Evolutionary conservation across 768 basidiomycete species (phyloP).

Genomic region (Agaricus bisporus): DNA sequence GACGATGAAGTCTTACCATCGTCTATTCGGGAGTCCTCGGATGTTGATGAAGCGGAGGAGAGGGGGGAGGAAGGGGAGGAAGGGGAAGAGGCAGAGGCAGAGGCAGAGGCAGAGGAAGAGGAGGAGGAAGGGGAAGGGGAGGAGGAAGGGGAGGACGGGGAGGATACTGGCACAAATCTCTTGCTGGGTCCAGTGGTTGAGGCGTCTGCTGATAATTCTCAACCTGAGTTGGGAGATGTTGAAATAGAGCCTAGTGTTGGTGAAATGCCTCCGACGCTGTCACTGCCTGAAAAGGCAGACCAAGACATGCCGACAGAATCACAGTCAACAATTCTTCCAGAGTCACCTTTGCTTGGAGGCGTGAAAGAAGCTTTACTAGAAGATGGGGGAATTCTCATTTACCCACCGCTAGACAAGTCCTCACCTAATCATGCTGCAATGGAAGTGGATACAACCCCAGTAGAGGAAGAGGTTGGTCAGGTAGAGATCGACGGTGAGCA

Average conservation of each 20-base stretch:
- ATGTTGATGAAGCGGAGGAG: neutral
- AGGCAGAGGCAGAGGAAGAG: constrained; percentile 18
- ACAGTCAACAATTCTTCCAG: too few species aligned
- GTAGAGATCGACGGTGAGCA: constrained; percentile 28
- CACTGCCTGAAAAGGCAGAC: neutral
- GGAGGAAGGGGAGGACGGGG: constrained; percentile 18
- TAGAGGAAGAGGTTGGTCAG: constrained; percentile 18
- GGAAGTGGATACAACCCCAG: neutral
- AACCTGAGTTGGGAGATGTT: neutral
- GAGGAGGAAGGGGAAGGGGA: neutral
- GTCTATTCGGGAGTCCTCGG: neutral
- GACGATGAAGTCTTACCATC: neutral
- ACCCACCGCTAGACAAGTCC: too few species aligned
- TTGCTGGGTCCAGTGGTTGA: neutral
- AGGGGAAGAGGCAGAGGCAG: constrained; percentile 7
- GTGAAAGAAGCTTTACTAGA: neutral
- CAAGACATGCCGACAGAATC: neutral
- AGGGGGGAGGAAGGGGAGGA: constrained; percentile 18
- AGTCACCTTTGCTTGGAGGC: neutral
- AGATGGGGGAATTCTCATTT: neutral
- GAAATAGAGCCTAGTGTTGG: neutral
- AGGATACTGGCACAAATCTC: constrained; percentile 6
- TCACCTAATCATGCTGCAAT: neutral
- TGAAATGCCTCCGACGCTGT: neutral
- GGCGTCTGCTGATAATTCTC: neutral